Percentiles rank a stretch among this genome's conserved stretches.
Evolutionary conservation across 1,284 basidiomycete genomes (phyloP).

Genomic region (Nidula niveotomentosa): DNA sequence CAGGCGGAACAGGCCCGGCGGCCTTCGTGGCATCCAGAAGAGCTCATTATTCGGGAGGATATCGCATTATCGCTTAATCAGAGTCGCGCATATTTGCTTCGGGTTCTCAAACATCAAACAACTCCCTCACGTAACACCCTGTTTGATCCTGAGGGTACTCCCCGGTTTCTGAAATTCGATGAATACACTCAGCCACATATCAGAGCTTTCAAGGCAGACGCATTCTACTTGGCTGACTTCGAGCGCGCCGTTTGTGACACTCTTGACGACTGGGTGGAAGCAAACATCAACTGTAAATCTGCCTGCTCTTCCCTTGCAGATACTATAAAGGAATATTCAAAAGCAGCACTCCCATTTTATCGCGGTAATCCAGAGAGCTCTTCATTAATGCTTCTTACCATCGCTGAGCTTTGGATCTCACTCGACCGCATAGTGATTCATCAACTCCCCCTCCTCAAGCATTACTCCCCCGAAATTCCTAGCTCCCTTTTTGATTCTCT

Average conservation of each 20-base stretch:
- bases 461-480: slow-evolving; percentile 46
- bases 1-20: slow-evolving; percentile 19
- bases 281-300: not conserved
- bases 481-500: slow-evolving; percentile 31
- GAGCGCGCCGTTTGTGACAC: not conserved
- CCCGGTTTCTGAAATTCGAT: not conserved
- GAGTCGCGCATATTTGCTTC: slow-evolving; percentile 21
- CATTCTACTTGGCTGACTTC: not conserved
- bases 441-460: slow-evolving; percentile 30
- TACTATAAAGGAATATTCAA: not conserved
- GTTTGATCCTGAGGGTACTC: slow-evolving; percentile 11
- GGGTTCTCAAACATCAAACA: slow-evolving; percentile 5
- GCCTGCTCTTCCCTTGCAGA: not conserved
- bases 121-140: not conserved
- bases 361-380: slow-evolving; percentile 34
- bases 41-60: slow-evolving; percentile 23
- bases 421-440: slow-evolving; percentile 36
- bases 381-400: slow-evolving; percentile 41
- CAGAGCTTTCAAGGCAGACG: not conserved
- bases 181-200: not conserved
- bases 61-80: slow-evolving; percentile 23
- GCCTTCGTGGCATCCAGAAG: slow-evolving; percentile 22
- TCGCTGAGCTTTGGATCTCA: slow-evolving; percentile 42
- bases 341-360: slow-evolving; percentile 15
- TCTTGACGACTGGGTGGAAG: not conserved